Conservation (phyloP, 306 rosid genomes). For the Luffa aegyptiaca region DNA sequence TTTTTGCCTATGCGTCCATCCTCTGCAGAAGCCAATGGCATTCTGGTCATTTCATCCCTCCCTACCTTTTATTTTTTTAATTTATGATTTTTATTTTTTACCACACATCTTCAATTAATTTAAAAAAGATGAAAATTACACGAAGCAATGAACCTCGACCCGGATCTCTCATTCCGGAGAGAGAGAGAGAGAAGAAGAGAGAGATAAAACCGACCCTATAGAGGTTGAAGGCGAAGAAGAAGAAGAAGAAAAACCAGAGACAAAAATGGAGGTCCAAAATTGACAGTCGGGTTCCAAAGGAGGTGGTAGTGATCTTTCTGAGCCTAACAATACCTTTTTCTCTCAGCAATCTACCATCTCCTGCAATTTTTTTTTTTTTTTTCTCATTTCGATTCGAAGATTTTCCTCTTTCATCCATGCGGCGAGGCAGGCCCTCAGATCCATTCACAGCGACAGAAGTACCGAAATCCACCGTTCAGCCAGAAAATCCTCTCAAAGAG, state of each 20-base stretch:
- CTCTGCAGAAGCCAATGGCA: background rate
- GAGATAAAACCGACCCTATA: background rate
- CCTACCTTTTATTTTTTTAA: too few relatives aligned
- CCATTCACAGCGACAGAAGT: slow-evolving; percentile 11
- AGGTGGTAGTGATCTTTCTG: slow-evolving; percentile 17
- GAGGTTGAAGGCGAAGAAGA: background rate
- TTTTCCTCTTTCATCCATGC: slow-evolving; percentile 33
- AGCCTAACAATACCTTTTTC: background rate
- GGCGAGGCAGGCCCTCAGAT: slow-evolving; percentile 50
- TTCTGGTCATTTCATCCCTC: background rate
- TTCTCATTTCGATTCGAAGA: background rate
- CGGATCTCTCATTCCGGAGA: slow-evolving; percentile 12
- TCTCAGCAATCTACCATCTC: slow-evolving; percentile 26
- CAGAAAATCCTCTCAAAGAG: slow-evolving; percentile 23
- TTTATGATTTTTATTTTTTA: background rate
- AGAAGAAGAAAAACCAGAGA: background rate
- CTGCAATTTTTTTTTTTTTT: background rate
- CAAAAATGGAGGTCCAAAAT: slow-evolving; percentile 16
- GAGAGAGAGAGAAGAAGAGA: background rate
- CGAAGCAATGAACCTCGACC: slow-evolving; percentile 3
- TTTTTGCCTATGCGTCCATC: background rate
- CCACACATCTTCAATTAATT: background rate
- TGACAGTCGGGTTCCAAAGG: slow-evolving; percentile 10
- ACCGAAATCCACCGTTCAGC: slow-evolving; percentile 1
- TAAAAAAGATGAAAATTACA: background rate